Evolutionary conservation across 2,329 filamentous ascomycete species (phyloP).

Genomic region (Chaetoscypha palmicola): DNA sequence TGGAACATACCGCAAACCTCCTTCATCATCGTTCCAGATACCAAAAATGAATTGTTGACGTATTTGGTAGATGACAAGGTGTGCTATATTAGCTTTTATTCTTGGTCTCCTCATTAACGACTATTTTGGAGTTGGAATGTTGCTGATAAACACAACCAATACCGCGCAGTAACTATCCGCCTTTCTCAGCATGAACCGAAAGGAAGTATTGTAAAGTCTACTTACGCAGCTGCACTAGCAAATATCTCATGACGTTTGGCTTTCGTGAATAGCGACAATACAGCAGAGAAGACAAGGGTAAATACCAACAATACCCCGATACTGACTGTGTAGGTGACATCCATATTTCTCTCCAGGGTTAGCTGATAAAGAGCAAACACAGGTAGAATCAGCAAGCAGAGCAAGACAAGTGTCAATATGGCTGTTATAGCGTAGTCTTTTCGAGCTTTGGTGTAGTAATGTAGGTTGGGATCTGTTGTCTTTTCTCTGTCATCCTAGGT

Average conservation of each 20-base stretch:
- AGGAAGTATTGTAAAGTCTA: too few species aligned
- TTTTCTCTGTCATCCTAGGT: background rate
- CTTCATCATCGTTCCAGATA: too few species aligned
- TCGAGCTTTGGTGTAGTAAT: slow-evolving; percentile 7
- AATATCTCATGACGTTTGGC: slow-evolving; percentile 23
- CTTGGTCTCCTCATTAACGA: background rate
- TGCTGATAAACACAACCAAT: slow-evolving; percentile 17
- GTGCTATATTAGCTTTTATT: too few species aligned
- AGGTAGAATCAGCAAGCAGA: slow-evolving; percentile 9
- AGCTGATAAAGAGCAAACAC: slow-evolving; percentile 4
- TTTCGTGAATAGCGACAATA: slow-evolving; percentile 17
- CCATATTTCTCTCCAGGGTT: background rate
- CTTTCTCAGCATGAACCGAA: too few species aligned
- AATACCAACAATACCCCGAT: slow-evolving; percentile 17
- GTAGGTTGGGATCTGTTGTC: slow-evolving; percentile 4
- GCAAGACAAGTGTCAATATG: slow-evolving; percentile 1
- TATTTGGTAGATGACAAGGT: too few species aligned
- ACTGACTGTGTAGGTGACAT: slow-evolving; percentile 3
- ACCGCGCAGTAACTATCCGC: slow-evolving; percentile 20
- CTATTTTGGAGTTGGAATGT: background rate
- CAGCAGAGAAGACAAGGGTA: slow-evolving; percentile 15
- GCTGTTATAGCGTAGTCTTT: slow-evolving; percentile 2
- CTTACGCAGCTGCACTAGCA: slow-evolving; percentile 19
- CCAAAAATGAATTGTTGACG: too few species aligned
- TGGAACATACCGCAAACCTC: too few species aligned